Percentiles rank a stretch among this genome's conserved stretches.
These are phyloP conservation scores for Euphorbia celastroides DNA, from an alignment of 441 rosid species.

Conservation along the genomic window DNA sequence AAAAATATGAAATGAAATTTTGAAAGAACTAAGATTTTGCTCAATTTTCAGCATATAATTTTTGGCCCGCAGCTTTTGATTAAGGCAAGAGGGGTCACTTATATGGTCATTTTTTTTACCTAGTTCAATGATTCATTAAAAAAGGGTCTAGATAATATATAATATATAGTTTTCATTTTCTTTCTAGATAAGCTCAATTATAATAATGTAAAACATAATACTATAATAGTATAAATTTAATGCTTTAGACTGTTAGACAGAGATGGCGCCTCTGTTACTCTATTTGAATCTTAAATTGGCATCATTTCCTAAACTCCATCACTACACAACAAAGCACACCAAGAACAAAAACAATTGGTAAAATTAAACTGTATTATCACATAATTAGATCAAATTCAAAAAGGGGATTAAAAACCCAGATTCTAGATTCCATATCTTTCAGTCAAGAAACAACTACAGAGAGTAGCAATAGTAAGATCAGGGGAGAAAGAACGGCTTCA, in stretches of 20 bases:
- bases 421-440: slow-evolving; percentile 41
- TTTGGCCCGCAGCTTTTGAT: slow-evolving; percentile 14
- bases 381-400: not conserved
- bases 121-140: not conserved
- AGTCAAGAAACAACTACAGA: slow-evolving; percentile 13
- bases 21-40: not conserved
- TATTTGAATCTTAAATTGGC: slow-evolving; percentile 28
- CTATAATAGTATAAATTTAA: not conserved
- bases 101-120: not conserved
- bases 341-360: not conserved
- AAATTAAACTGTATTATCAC: not conserved
- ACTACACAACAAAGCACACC: slow-evolving; percentile 28
- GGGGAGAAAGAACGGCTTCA: not conserved
- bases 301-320: slow-evolving; percentile 42
- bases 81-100: slow-evolving; percentile 6
- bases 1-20: not conserved
- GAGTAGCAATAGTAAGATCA: not conserved
- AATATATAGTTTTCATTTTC: not conserved
- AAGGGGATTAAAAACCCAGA: not conserved
- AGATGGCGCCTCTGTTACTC: slow-evolving; percentile 25
- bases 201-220: not conserved
- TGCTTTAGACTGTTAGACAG: not conserved
- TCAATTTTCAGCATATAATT: slow-evolving; percentile 3
- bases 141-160: not conserved
- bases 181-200: not conserved